Conservation (phyloP, 2,329 filamentous ascomycete species). For the Aaosphaeria pasadenensis region DNA sequence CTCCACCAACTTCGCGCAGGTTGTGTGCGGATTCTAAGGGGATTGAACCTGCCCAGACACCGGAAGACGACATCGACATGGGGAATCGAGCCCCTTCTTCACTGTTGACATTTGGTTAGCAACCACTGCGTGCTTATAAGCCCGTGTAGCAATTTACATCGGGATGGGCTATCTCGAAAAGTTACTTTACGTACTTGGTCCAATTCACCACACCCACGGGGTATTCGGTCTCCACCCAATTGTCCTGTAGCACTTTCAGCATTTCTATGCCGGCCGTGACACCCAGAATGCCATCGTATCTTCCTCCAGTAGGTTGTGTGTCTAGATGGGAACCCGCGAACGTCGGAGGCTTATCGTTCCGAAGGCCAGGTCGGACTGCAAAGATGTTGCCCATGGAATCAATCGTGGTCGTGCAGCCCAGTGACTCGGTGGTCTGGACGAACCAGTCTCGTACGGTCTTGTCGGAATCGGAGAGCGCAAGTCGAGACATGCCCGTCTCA, state of each 20-base stretch:
- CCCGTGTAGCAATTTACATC: not conserved
- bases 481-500: slow-evolving; percentile 74
- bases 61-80: slow-evolving; percentile 69
- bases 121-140: too few relatives aligned
- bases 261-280: slow-evolving; percentile 72
- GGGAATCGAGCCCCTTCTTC: slow-evolving; percentile 82
- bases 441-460: slow-evolving; percentile 76
- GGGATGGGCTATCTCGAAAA: slow-evolving; percentile 1
- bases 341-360: slow-evolving; percentile 57
- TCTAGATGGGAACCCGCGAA: slow-evolving; percentile 67
- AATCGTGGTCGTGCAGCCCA: slow-evolving; percentile 66
- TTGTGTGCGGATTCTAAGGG: slow-evolving; percentile 58
- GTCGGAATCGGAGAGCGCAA: slow-evolving; percentile 69
- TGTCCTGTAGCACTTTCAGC: slow-evolving; percentile 65
- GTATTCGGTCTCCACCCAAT: slow-evolving; percentile 65
- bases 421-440: slow-evolving; percentile 55
- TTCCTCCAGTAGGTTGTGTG: slow-evolving; percentile 58
- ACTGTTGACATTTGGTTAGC: slow-evolving; percentile 35
- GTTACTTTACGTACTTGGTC: slow-evolving; percentile 57
- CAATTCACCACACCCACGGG: slow-evolving; percentile 75
- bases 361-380: slow-evolving; percentile 63
- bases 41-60: slow-evolving; percentile 72
- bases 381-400: slow-evolving; percentile 83
- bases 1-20: slow-evolving; percentile 60
- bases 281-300: slow-evolving; percentile 77